Evolutionary conservation across 495 filamentous ascomycete species (phyloP).

Genomic region (Hypoxylon trugodes): DNA sequence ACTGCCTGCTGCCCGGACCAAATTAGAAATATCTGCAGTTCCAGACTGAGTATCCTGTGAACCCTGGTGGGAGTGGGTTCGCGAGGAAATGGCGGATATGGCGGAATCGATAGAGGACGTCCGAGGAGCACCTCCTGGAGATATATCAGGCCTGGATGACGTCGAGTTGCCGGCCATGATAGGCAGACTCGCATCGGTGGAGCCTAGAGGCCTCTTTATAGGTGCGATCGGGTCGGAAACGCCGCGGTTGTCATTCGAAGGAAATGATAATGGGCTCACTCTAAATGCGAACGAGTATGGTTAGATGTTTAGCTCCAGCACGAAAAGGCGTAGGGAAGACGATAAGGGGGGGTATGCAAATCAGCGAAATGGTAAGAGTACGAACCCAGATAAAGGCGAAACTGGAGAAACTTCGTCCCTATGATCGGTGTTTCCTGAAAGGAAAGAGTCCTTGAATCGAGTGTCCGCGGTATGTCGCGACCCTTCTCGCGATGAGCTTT

Average conservation of each 20-base stretch:
- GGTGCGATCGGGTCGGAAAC: slow-evolving; percentile 48
- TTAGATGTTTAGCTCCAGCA: slow-evolving; percentile 26
- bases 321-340: slow-evolving; percentile 2
- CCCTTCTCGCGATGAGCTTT: slow-evolving; percentile 44
- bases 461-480: slow-evolving; percentile 28
- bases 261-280: slow-evolving; percentile 40
- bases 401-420: slow-evolving; percentile 23
- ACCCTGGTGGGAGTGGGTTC: slow-evolving; percentile 67
- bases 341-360: background rate
- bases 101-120: slow-evolving; percentile 96
- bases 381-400: slow-evolving; percentile 30
- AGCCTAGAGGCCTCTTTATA: slow-evolving; percentile 50
- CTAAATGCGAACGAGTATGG: slow-evolving; percentile 36
- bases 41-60: slow-evolving; percentile 64
- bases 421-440: background rate
- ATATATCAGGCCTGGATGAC: slow-evolving; percentile 31
- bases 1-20: slow-evolving; percentile 85
- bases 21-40: slow-evolving; percentile 71
- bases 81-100: slow-evolving; percentile 84
- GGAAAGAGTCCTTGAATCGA: slow-evolving; percentile 1
- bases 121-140: slow-evolving; percentile 60
- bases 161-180: slow-evolving; percentile 40
- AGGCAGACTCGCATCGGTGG: slow-evolving; percentile 31
- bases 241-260: slow-evolving; percentile 55
- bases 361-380: background rate